A percentile compares a stretch with the other conserved stretches of the same genome.
These are phyloP conservation scores for Syncephalastrum sp. DNA, from an alignment of 371 early-diverging fungal genomes.

Conservation along the genomic window DNA sequence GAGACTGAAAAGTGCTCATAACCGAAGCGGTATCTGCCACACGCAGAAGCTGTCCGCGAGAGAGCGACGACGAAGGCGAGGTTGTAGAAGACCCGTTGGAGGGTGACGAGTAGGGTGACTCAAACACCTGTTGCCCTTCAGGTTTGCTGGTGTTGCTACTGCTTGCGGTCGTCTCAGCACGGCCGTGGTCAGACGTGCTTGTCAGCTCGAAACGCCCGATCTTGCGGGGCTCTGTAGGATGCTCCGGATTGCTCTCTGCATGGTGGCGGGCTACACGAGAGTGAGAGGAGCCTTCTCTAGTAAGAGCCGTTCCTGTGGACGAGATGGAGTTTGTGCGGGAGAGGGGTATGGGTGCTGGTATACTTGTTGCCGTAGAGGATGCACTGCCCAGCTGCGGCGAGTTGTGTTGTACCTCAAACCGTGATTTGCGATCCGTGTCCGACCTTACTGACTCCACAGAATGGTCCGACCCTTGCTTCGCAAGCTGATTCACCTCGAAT, in stretches of 20 bases:
- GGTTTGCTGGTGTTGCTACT: neutral
- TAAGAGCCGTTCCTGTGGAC: constrained; percentile 6
- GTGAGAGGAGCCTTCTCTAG: constrained; percentile 5
- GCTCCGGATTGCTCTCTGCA: constrained; percentile 5
- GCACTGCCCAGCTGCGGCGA: constrained; percentile 8
- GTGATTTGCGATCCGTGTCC: constrained; percentile 13
- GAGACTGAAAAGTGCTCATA: constrained; percentile 17
- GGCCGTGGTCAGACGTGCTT: neutral
- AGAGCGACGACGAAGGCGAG: constrained; percentile 25
- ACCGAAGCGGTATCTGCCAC: constrained; percentile 5
- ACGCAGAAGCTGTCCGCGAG: constrained; percentile 27
- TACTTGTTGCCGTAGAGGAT: constrained; percentile 6
- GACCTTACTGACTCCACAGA: neutral
- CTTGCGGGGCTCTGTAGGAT: constrained; percentile 20
- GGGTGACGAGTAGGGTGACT: constrained; percentile 9
- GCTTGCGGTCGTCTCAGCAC: neutral
- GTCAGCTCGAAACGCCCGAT: constrained; percentile 31
- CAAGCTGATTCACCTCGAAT: constrained; percentile 10
- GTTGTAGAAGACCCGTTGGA: constrained; percentile 9
- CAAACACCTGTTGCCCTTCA: constrained; percentile 11
- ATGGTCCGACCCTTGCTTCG: neutral
- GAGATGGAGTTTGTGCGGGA: constrained; percentile 22
- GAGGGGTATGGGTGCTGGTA: constrained; percentile 8
- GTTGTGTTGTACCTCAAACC: constrained; percentile 14
- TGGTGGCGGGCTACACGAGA: constrained; percentile 6